Percentiles rank a stretch among this genome's conserved stretches.
phyloP scores from a whole-genome alignment of 2,329 filamentous ascomycete species.

The Penicillium sp. region DNA sequence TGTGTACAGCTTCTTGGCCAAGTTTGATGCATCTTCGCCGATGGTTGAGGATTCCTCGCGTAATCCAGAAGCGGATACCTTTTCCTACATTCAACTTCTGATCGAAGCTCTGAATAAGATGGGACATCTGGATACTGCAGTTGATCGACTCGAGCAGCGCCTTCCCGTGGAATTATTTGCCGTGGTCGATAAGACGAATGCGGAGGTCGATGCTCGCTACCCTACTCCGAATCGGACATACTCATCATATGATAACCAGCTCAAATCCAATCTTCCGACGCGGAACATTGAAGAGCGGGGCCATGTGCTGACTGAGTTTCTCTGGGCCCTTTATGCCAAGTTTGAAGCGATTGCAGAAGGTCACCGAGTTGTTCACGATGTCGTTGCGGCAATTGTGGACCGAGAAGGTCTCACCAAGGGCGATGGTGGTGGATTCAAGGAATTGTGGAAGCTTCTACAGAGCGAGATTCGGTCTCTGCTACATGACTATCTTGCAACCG shows the following conservation, averaged over 20 bases:
- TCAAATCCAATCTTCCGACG: slow-evolving; percentile 54
- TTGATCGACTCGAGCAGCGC: slow-evolving; percentile 86
- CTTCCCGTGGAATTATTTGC: slow-evolving; percentile 89
- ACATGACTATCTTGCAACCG: slow-evolving; percentile 93
- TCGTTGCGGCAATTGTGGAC: slow-evolving; percentile 76
- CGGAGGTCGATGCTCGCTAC: slow-evolving; percentile 86
- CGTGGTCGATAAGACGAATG: slow-evolving; percentile 90
- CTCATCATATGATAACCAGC: slow-evolving; percentile 42
- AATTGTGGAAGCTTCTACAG: slow-evolving; percentile 96
- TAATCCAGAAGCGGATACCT: slow-evolving; percentile 92
- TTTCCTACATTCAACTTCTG: slow-evolving; percentile 82
- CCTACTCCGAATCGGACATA: slow-evolving; percentile 64
- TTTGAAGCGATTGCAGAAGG: slow-evolving; percentile 97
- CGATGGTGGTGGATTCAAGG: slow-evolving; percentile 81
- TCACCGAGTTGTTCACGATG: slow-evolving; percentile 88
- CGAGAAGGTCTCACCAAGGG: slow-evolving; percentile 64
- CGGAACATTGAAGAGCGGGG: slow-evolving; percentile 71
- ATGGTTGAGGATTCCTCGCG: slow-evolving; percentile 83
- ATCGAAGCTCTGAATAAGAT: slow-evolving; percentile 88
- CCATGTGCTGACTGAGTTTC: slow-evolving; percentile 81
- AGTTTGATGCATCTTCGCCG: slow-evolving; percentile 50
- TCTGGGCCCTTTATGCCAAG: slow-evolving; percentile 90
- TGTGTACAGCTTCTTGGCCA: slow-evolving; percentile 54
- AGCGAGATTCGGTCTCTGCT: slow-evolving; percentile 93
- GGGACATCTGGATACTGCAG: slow-evolving; percentile 74